Percentiles rank a stretch among this genome's conserved stretches.
These are phyloP conservation scores for Sphenostylis stenocarpa DNA, from an alignment of 306 rosid species.

Conservation along the genomic window DNA sequence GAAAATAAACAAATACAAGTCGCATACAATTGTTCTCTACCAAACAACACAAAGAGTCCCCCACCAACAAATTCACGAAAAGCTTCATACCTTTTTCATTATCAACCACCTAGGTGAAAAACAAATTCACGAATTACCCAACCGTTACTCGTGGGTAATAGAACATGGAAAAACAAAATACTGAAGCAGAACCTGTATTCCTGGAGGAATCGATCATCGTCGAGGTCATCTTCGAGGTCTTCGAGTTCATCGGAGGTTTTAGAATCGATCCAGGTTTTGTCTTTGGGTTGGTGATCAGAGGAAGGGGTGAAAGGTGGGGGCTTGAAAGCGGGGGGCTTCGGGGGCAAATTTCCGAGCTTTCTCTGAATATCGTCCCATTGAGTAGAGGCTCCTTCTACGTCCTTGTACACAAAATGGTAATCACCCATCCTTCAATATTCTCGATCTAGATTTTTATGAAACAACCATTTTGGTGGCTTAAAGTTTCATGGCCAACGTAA, in stretches of 20 bases:
- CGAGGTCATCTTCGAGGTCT: slow-evolving; percentile 85
- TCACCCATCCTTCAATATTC: slow-evolving; percentile 55
- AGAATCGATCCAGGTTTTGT: slow-evolving; percentile 75
- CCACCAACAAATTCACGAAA: background rate
- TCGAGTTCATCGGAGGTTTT: slow-evolving; percentile 78
- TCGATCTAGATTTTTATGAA: background rate
- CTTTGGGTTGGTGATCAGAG: slow-evolving; percentile 60
- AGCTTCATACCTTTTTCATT: background rate
- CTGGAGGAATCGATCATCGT: slow-evolving; percentile 81
- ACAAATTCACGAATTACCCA: background rate
- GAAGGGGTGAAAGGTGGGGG: slow-evolving; percentile 79
- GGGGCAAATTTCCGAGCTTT: slow-evolving; percentile 83
- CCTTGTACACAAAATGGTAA: slow-evolving; percentile 86
- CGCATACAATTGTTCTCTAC: no score
- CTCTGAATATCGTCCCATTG: slow-evolving; percentile 96
- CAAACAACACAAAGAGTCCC: background rate
- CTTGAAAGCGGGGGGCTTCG: slow-evolving; percentile 72
- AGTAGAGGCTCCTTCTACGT: slow-evolving; percentile 87
- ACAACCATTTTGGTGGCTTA: background rate
- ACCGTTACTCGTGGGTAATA: background rate
- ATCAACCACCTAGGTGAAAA: background rate
- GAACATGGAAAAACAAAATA: background rate
- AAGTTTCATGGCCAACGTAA: background rate
- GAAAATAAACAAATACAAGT: background rate
- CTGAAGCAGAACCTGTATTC: slow-evolving; percentile 62